These are phyloP conservation scores for Escallonia herrerae DNA, from an alignment of 129 eudicot species.

Conservation along the genomic window DNA sequence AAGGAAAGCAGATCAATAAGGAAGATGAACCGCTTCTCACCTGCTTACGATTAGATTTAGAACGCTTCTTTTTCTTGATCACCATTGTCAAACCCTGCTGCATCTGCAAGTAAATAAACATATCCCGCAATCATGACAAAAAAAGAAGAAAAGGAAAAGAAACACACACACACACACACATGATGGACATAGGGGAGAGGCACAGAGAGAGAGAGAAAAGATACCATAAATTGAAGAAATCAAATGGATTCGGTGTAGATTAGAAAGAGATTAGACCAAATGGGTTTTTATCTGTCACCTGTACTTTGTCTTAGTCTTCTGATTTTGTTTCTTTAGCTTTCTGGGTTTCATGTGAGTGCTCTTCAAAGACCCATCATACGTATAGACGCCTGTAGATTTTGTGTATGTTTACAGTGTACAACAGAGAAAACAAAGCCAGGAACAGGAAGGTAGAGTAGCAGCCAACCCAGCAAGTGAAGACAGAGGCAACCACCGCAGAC, in stretches of 20 bases:
- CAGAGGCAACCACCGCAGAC: neutral
- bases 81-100: conserved; percentile 25
- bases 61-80: conserved; percentile 24
- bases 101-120: conserved; percentile 22
- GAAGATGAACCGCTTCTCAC: conserved; percentile 12
- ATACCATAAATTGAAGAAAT: neutral
- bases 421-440: no score
- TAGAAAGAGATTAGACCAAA: neutral
- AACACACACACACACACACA: conserved; percentile 3
- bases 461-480: neutral
- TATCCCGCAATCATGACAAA: conserved; percentile 5
- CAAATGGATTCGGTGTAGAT: neutral
- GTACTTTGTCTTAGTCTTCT: neutral
- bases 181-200: neutral
- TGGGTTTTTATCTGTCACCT: neutral
- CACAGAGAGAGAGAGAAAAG: neutral
- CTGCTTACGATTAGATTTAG: conserved; percentile 45
- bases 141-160: conserved; percentile 6
- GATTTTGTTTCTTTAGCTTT: conserved; percentile 1
- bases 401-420: no score
- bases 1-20: conserved; percentile 12
- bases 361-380: neutral
- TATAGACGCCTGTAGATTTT: neutral
- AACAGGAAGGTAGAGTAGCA: neutral
- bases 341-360: neutral